Evolutionary conservation across 129 eudicot genomes (phyloP).

Genomic region (Solidago caesia): DNA sequence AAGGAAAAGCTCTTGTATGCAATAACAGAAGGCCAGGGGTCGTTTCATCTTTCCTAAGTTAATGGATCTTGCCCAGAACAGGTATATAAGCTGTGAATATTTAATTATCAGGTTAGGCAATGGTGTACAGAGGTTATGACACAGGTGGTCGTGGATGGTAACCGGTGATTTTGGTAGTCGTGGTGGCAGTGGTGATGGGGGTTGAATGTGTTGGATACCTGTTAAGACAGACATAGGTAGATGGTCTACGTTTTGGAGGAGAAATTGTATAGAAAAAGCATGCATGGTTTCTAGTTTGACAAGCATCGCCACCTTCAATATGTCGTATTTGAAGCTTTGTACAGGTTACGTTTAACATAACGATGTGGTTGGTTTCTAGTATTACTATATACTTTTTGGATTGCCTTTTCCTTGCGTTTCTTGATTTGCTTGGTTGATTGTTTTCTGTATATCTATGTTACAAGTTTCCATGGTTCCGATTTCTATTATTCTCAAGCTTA

Average conservation of each 20-base stretch:
- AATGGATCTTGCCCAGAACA: not conserved
- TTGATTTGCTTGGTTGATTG: not conserved
- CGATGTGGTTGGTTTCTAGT: slow-evolving; percentile 10
- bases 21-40: slow-evolving; percentile 91
- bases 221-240: slow-evolving; percentile 30
- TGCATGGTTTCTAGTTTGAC: slow-evolving; percentile 26
- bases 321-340: slow-evolving; percentile 22
- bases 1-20: slow-evolving; percentile 87
- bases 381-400: not conserved
- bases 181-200: slow-evolving; percentile 11
- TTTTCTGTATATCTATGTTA: not conserved
- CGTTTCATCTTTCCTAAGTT: slow-evolving; percentile 82
- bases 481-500: too few relatives aligned
- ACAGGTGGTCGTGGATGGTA: slow-evolving; percentile 6
- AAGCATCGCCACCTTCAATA: slow-evolving; percentile 21
- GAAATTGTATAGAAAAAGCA: slow-evolving; percentile 33
- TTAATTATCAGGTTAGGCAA: slow-evolving; percentile 49
- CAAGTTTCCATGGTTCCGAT: too few relatives aligned
- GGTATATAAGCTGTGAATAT: slow-evolving; percentile 42
- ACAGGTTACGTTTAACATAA: slow-evolving; percentile 12
- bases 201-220: slow-evolving; percentile 25
- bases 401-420: not conserved
- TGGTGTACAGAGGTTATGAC: slow-evolving; percentile 32
- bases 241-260: slow-evolving; percentile 26
- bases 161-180: slow-evolving; percentile 1